These are phyloP conservation scores for Kingdonia uniflora DNA, from an alignment of 164 flowering plant species.

Conservation along the genomic window DNA sequence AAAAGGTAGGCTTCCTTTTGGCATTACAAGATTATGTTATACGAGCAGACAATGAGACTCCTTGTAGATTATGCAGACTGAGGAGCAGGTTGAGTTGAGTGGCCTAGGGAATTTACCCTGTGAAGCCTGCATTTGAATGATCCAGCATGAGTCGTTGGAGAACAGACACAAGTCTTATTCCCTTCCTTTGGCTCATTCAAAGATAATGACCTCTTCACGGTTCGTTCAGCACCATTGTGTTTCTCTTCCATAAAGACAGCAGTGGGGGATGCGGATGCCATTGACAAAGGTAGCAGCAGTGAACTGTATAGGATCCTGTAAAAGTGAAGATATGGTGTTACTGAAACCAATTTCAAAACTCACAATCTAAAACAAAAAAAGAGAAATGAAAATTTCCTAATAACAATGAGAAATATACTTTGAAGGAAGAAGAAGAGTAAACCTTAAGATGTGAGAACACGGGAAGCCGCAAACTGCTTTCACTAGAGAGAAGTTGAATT, in stretches of 20 bases:
- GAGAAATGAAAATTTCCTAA: no score
- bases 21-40: no score
- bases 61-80: not conserved
- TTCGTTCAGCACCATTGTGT: not conserved
- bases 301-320: not conserved
- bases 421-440: no score
- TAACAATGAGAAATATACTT: no score
- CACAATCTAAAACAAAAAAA: no score
- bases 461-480: conserved; percentile 1
- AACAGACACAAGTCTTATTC: not conserved
- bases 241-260: not conserved
- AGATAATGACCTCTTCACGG: not conserved
- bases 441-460: not conserved
- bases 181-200: not conserved
- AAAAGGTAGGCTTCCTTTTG: no score
- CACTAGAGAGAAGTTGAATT: not conserved
- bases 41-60: no score
- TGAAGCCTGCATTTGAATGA: conserved; percentile 7
- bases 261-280: no score
- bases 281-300: not conserved
- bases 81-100: conserved; percentile 2
- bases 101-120: conserved; percentile 4
- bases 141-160: conserved; percentile 4
- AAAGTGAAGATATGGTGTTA: no score
- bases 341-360: no score